Base-by-base conservation (phyloP, 345 rosid genomes). In the Draba incana region DNA sequence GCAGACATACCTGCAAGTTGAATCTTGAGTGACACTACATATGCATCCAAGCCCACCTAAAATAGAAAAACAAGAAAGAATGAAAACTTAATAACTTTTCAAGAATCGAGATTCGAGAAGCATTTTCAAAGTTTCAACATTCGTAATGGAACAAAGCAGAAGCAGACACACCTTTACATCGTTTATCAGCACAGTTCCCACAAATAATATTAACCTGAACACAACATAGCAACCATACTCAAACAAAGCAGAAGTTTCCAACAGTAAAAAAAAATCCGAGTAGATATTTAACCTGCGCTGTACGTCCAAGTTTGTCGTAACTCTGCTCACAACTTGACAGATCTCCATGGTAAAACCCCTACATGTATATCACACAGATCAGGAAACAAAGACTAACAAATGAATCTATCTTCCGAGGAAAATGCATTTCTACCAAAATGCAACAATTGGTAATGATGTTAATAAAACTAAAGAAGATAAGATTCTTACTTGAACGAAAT, bases 241-340 rank as follows among this genome's bases (percentile, higher is more conserved):
- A 61, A 52, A 33, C 35, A 52, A 2, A 66, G 6, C 39, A 16
- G 6, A 41, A 30, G 0, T 10, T 45, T 10, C n/a, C 20, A 20
- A 31, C 8, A 61, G n/a, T n/a, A n/a, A n/a, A n/a, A n/a, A n/a
- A n/a, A n/a, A n/a, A n/a, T n/a, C n/a, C n/a, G n/a, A n/a, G n/a
- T n/a, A n/a, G n/a, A n/a, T n/a, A n/a, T 71, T 69, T 45, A 66
- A 91, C 99, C 95, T 88, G 88, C 46, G 99, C 80, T 42, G 99
- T 90, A 31, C 96, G 86, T 69, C 97, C 97, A 91, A 81, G 80
- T 82, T 91, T 85, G 79, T 93, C 99, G 68, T 85, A 85, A 79
- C 79, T 93, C 14, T 8, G 30, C 80, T 93, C 98, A 74, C 98
- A 93, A 42, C 85, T 83, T 39, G 61, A 28, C 62, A 93, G 73